phyloP scores from a whole-genome alignment of 305 asterid genomes.

The Striga hermonthica region DNA sequence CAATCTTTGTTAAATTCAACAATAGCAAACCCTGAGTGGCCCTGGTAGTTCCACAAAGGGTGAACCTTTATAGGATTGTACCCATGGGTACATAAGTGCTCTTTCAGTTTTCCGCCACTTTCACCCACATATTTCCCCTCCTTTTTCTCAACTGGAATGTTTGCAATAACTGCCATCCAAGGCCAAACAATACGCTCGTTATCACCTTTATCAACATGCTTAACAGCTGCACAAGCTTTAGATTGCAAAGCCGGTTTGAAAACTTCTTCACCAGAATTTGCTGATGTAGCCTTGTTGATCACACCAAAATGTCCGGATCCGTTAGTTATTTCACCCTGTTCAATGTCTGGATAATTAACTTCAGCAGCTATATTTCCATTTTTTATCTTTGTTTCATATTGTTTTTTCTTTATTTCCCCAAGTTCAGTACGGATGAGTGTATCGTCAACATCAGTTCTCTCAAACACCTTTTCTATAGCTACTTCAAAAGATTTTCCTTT shows the following conservation, averaged over 20 bases:
- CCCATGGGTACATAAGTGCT: conserved; percentile 56
- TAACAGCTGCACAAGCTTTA: conserved; percentile 19
- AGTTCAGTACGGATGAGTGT: conserved; percentile 13
- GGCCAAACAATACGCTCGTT: conserved; percentile 77
- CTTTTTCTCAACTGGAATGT: conserved; percentile 49
- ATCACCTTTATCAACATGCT: conserved; percentile 32
- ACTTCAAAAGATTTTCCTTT: conserved; percentile 5
- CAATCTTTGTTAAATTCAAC: conserved; percentile 61
- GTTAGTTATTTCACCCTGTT: conserved; percentile 31
- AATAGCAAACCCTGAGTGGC: conserved; percentile 73
- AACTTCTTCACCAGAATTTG: conserved; percentile 23
- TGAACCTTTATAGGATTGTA: conserved; percentile 62
- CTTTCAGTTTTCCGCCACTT: conserved; percentile 53
- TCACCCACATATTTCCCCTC: conserved; percentile 60
- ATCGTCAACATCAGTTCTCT: conserved; percentile 16
- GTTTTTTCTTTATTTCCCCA: conserved; percentile 14
- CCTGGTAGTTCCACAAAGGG: conserved; percentile 58
- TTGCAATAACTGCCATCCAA: conserved; percentile 78
- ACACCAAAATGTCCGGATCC: conserved; percentile 26
- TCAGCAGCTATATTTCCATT: conserved; percentile 22
- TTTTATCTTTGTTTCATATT: conserved; percentile 25
- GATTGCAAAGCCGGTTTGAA: conserved; percentile 28
- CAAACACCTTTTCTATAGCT: background rate
- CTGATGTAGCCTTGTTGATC: conserved; percentile 23
- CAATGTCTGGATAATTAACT: conserved; percentile 19